Conservation (phyloP, 805 yeast species). For the Blastobotrys peoriensis region DNA sequence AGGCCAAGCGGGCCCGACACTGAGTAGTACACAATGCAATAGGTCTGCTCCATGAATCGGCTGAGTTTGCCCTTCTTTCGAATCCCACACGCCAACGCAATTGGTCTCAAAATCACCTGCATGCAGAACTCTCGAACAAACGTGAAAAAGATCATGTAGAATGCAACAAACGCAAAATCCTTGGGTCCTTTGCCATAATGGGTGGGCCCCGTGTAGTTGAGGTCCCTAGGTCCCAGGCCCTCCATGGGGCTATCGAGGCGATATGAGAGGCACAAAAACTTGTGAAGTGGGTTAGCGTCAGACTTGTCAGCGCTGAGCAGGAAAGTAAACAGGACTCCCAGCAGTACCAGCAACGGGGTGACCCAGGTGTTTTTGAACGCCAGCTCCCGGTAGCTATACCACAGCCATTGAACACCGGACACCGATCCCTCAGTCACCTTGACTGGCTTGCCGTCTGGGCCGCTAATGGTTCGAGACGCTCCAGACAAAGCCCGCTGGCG, state of each 20-base stretch:
- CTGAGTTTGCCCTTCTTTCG: conserved; percentile 49
- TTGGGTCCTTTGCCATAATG: conserved; percentile 79
- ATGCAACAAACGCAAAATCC: conserved; percentile 74
- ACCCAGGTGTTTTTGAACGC: conserved; percentile 62
- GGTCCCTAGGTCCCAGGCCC: conserved; percentile 31
- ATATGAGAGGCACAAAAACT: conserved; percentile 62
- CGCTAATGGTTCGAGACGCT: conserved; percentile 2
- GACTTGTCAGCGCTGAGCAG: conserved; percentile 53
- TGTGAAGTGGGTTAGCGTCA: conserved; percentile 53
- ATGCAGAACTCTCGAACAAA: conserved; percentile 85
- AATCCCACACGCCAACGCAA: conserved; percentile 53
- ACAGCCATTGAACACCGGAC: conserved; percentile 33
- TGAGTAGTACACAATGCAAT: conserved; percentile 75
- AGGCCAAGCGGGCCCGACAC: conserved; percentile 80
- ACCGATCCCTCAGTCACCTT: conserved; percentile 5
- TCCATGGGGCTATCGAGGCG: conserved; percentile 39
- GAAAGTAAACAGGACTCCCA: conserved; percentile 39
- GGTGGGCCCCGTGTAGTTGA: conserved; percentile 21
- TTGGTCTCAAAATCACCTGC: conserved; percentile 73
- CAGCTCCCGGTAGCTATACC: conserved; percentile 54
- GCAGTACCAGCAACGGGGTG: conserved; percentile 49
- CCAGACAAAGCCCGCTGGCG: conserved; percentile 31
- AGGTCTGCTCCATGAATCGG: conserved; percentile 91
- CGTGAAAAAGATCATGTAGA: conserved; percentile 80
- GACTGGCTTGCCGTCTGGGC: conserved; percentile 4